Evolutionary conservation across 2,329 filamentous ascomycete genomes (phyloP).

Genomic region (Exophiala sp.): DNA sequence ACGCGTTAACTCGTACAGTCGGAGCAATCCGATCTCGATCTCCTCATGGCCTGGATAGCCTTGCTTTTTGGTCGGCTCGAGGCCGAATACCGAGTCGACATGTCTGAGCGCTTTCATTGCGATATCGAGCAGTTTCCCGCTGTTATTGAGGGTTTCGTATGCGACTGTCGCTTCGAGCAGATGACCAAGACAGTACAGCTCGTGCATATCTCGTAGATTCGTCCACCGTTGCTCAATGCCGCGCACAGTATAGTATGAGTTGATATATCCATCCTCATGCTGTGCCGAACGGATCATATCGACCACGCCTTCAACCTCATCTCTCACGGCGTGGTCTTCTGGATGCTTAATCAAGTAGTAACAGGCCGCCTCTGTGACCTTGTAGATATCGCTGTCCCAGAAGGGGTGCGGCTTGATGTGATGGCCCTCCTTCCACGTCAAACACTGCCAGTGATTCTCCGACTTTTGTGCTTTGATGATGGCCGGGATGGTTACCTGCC

Average conservation of each 20-base stretch:
- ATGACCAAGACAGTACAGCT: conserved; percentile 61
- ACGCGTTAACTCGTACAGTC: conserved; percentile 42
- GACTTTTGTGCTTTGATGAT: conserved; percentile 3
- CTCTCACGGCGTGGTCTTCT: conserved; percentile 41
- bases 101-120: conserved; percentile 55
- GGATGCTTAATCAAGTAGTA: conserved; percentile 49
- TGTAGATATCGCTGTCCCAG: conserved; percentile 57
- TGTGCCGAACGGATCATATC: conserved; percentile 56
- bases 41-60: conserved; percentile 61
- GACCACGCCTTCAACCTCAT: conserved; percentile 53
- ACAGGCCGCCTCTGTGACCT: conserved; percentile 61
- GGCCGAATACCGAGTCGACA: conserved; percentile 51
- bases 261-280: conserved; percentile 59
- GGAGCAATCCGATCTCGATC: conserved; percentile 49
- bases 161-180: conserved; percentile 59
- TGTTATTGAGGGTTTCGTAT: conserved; percentile 52
- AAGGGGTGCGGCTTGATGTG: conserved; percentile 46
- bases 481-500: neutral
- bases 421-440: conserved; percentile 5
- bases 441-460: neutral
- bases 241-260: conserved; percentile 59
- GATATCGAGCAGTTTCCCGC: conserved; percentile 47
- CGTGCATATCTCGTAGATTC: conserved; percentile 60
- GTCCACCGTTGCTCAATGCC: conserved; percentile 54
- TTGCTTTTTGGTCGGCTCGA: conserved; percentile 46